Conservation (phyloP, 805 yeast species). For the Clavispora vitiphila region DNA sequence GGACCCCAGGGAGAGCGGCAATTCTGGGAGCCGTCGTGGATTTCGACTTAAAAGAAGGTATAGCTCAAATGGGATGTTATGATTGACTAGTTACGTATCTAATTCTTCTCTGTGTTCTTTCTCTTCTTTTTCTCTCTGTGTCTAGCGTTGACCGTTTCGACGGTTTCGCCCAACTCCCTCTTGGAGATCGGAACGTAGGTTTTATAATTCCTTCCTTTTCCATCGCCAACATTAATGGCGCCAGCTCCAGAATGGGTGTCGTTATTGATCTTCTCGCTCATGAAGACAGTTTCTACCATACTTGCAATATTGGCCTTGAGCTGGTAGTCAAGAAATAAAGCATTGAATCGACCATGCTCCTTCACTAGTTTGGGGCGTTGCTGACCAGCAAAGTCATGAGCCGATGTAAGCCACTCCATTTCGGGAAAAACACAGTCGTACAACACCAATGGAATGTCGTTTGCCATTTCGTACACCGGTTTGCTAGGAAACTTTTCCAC, state of each 20-base stretch:
- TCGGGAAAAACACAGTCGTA: slow-evolving; percentile 77
- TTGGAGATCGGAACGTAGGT: slow-evolving; percentile 53
- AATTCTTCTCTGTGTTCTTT: slow-evolving; percentile 1
- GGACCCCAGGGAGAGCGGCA: slow-evolving; percentile 40
- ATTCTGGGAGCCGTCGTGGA: slow-evolving; percentile 79
- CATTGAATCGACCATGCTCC: slow-evolving; percentile 41
- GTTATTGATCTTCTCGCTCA: slow-evolving; percentile 5
- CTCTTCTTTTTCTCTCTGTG: slow-evolving; percentile 43
- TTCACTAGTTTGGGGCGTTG: slow-evolving; percentile 30
- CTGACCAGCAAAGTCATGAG: slow-evolving; percentile 21
- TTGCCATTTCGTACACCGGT: slow-evolving; percentile 85
- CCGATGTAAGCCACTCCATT: slow-evolving; percentile 58
- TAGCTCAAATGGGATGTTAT: not conserved
- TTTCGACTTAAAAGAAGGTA: slow-evolving; percentile 19
- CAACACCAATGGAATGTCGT: slow-evolving; percentile 79
- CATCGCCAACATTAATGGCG: slow-evolving; percentile 68
- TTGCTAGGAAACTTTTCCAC: slow-evolving; percentile 51
- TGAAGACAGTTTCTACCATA: slow-evolving; percentile 39
- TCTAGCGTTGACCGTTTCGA: slow-evolving; percentile 64
- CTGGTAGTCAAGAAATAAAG: slow-evolving; percentile 51
- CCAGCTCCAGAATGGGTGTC: slow-evolving; percentile 17
- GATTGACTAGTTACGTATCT: not conserved
- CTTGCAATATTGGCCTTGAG: slow-evolving; percentile 51
- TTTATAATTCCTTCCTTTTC: slow-evolving; percentile 56
- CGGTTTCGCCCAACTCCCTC: slow-evolving; percentile 57